Percentiles rank a stretch among this genome's conserved stretches.
phyloP scores from a whole-genome alignment of 331 rosid genomes.

The Stylosanthes scabra region DNA sequence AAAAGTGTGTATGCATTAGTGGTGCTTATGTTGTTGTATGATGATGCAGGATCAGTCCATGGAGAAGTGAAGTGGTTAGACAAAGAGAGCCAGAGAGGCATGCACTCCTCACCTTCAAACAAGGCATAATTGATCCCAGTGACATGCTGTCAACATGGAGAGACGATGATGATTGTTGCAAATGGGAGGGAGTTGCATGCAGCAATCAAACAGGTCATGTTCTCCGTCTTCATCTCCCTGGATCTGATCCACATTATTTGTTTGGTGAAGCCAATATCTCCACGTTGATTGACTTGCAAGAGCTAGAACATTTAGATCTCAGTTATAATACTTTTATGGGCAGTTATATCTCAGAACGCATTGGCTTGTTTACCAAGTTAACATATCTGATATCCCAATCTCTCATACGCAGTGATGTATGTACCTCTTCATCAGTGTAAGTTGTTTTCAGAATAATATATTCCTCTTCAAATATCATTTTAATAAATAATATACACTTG shows the following conservation, averaged over 20 bases:
- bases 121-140: background rate
- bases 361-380: background rate
- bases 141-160: constrained; percentile 23
- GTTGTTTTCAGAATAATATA: too few relatives aligned
- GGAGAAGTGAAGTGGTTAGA: background rate
- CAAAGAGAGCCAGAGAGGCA: constrained; percentile 31
- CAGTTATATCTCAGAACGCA: background rate
- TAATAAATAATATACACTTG: too few relatives aligned
- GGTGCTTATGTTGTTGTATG: background rate
- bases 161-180: constrained; percentile 30
- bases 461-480: too few relatives aligned
- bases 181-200: constrained; percentile 24
- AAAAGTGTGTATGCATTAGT: background rate
- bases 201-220: constrained; percentile 24
- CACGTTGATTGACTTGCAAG: constrained; percentile 1
- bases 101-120: constrained; percentile 2
- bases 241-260: background rate
- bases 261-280: background rate
- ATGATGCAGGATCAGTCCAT: background rate
- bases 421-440: too few relatives aligned
- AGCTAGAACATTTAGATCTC: constrained; percentile 21
- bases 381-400: background rate
- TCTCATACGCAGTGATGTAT: background rate
- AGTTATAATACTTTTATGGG: background rate
- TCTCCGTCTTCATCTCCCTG: constrained; percentile 12